A percentile compares a stretch with the other conserved stretches of the same genome.
Conservation (phyloP, 1,139 yeast species). For the Protomyces pachydermus region DNA sequence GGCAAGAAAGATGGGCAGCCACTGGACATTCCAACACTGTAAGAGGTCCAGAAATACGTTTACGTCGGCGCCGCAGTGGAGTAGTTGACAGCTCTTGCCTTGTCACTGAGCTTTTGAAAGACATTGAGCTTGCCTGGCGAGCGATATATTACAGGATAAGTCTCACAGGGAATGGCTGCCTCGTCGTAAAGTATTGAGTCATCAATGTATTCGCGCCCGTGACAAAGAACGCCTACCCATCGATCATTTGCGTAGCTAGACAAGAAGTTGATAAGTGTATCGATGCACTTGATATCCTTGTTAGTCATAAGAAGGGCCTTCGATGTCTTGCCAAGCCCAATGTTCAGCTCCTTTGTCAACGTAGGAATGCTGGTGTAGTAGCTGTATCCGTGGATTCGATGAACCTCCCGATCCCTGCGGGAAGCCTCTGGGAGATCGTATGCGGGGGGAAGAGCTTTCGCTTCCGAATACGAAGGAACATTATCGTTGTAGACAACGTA, state of each 20-base stretch:
- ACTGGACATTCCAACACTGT: background rate
- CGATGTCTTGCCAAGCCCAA: background rate
- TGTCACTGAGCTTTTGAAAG: background rate
- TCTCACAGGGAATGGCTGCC: background rate
- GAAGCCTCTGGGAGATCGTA: background rate
- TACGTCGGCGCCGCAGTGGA: background rate
- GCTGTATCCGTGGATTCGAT: background rate
- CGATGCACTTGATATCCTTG: background rate
- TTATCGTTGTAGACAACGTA: constrained; percentile 18
- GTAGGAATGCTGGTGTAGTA: constrained; percentile 10
- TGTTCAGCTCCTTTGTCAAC: background rate
- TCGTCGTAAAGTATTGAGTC: constrained; percentile 3
- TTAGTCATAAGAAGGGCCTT: background rate
- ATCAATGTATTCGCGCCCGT: constrained; percentile 1
- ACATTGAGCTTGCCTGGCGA: constrained; percentile 4
- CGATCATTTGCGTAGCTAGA: background rate
- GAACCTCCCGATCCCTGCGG: background rate
- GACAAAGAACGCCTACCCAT: constrained; percentile 1
- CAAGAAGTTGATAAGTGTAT: constrained; percentile 7
- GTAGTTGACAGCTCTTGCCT: background rate
- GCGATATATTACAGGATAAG: constrained; percentile 7
- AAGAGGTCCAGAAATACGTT: background rate
- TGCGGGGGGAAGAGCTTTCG: background rate
- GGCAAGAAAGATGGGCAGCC: background rate
- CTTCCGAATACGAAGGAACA: constrained; percentile 6